Evolutionary conservation across 139 green algal species (phyloP).

Genomic region (Microglena sp.): DNA sequence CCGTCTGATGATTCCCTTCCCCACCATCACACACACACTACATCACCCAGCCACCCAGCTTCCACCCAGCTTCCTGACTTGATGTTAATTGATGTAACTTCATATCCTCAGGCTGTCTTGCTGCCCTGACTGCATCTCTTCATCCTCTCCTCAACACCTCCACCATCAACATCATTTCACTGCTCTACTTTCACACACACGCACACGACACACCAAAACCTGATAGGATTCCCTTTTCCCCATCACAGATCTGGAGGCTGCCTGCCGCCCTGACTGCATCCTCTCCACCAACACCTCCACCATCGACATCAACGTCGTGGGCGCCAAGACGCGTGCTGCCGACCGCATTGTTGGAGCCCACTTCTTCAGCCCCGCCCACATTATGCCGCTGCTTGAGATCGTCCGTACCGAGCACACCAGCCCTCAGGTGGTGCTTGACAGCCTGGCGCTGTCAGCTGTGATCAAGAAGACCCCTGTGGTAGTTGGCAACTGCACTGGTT

Average conservation of each 20-base stretch:
- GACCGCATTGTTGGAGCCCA: constrained; percentile 87
- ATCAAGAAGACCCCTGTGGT: constrained; percentile 99
- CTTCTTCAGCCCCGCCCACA: constrained; percentile 94
- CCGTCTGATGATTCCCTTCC: too few species aligned
- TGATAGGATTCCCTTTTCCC: not conserved
- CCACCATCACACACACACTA: too few species aligned
- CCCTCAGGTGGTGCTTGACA: constrained; percentile 86
- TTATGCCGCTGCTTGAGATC: constrained; percentile 99
- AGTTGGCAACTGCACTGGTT: constrained; percentile 98
- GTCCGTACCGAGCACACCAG: constrained; percentile 79
- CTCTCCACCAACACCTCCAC: constrained; percentile 98
- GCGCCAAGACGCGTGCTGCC: constrained; percentile 36
- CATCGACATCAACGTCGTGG: constrained; percentile 91
- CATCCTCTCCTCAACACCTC: not conserved
- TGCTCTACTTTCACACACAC: too few species aligned
- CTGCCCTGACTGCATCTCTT: not conserved
- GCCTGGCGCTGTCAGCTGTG: constrained; percentile 55
- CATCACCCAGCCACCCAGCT: too few species aligned
- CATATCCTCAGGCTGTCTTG: not conserved
- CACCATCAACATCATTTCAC: too few species aligned
- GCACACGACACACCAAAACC: too few species aligned
- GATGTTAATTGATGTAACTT: too few species aligned
- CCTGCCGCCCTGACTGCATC: constrained; percentile 70
- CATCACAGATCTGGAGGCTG: constrained; percentile 57
- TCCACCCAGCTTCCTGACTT: too few species aligned